Evolutionary conservation across 495 filamentous ascomycete species (phyloP).

Genomic region (Bryoglossum gracile): DNA sequence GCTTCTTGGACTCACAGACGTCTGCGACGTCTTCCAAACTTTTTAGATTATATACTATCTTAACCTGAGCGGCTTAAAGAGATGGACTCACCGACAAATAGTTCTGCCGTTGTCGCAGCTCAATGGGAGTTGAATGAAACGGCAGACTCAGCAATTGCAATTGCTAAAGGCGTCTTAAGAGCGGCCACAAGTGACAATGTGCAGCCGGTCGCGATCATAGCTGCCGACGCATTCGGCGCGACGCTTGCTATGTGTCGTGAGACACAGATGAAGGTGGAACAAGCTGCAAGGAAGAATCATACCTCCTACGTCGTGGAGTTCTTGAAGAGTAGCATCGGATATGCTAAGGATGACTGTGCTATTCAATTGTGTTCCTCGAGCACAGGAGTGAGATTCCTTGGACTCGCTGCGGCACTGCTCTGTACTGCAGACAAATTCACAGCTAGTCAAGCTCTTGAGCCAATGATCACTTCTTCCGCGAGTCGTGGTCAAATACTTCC

Average conservation of each 20-base stretch:
- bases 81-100: too few relatives aligned
- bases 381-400: neutral
- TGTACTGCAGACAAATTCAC: neutral
- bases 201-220: neutral
- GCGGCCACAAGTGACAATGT: neutral
- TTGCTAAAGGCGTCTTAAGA: neutral
- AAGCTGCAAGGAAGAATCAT: neutral
- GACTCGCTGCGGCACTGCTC: neutral
- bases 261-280: neutral
- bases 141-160: neutral
- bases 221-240: neutral
- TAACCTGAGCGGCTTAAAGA: too few relatives aligned
- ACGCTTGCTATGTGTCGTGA: neutral
- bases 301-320: neutral
- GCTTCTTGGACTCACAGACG: too few relatives aligned
- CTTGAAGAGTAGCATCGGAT: neutral
- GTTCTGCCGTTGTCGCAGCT: neutral
- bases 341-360: neutral
- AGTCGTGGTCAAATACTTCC: neutral
- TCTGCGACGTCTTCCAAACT: too few relatives aligned
- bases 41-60: too few relatives aligned
- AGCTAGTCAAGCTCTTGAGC: neutral
- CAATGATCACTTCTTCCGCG: neutral
- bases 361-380: neutral
- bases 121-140: neutral